Evolutionary conservation across 371 early-diverging fungal species (phyloP).

Genomic region (Mortierella sp.): DNA sequence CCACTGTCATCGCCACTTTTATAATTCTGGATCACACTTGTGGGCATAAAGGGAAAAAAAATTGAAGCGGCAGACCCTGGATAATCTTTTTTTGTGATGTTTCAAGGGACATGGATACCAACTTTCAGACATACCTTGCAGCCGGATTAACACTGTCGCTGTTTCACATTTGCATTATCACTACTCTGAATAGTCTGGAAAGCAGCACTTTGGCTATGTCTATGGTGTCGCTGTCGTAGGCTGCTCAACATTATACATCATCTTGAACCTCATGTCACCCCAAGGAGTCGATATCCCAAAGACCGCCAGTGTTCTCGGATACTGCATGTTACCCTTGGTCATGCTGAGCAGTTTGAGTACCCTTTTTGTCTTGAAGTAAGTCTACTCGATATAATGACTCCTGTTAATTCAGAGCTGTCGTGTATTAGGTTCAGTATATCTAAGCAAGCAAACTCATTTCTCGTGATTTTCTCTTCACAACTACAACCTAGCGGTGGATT

Average conservation of each 20-base stretch:
- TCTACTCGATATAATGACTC: not conserved
- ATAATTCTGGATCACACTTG: not conserved
- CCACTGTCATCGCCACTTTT: not conserved
- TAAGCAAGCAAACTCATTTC: not conserved
- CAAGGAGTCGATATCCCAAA: conserved; percentile 88
- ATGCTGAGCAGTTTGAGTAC: conserved; percentile 78
- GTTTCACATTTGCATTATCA: not conserved
- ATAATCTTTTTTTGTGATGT: too few species aligned
- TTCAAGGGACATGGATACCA: too few species aligned
- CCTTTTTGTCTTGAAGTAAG: conserved; percentile 35
- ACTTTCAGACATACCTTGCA: too few species aligned
- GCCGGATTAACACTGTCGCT: not conserved
- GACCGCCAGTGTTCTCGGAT: conserved; percentile 96
- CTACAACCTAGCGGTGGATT: conserved; percentile 61
- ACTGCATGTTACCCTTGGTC: conserved; percentile 96
- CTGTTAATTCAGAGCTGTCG: not conserved
- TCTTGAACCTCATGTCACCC: conserved; percentile 95
- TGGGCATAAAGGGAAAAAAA: not conserved
- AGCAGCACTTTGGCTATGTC: conserved; percentile 96
- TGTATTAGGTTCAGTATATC: not conserved
- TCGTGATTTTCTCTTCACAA: not conserved
- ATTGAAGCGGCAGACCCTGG: not conserved
- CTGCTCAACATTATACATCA: conserved; percentile 85
- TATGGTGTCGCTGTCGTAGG: conserved; percentile 96
- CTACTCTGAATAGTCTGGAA: conserved; percentile 76